Evolutionary conservation across 768 basidiomycete genomes (phyloP), one percentile per base, ranked within the genome.

Genomic region (Pleurotus ostreatus): DNA sequence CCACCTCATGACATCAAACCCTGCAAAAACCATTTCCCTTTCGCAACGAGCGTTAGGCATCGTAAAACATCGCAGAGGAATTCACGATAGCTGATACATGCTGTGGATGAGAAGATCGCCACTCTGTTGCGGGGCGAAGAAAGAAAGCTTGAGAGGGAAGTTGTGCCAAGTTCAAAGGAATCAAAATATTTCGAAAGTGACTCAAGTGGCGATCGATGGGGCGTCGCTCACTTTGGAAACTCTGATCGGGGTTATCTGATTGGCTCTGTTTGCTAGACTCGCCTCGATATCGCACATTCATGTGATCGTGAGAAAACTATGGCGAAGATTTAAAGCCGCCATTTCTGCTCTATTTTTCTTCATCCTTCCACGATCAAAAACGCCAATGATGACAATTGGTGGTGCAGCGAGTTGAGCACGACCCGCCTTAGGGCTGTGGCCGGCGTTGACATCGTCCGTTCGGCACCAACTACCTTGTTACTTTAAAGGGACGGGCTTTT

Each of bases 371-470:
- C 72, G 72, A 72, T 78, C 74, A 74, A 72, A 70, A 69, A 62
- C 72, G 73, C 73, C 69, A 20, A 73, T 81, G 79, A 81, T 68
- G 80, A 81, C 75, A 80, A 70, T 63, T 62, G 62, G 63, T 69
- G 79, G 79, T 78, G 81, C 81, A 83, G 71, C 70, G 80, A 74
- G 76, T 74, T 79, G 81, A 83, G 80, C 73, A 60, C 62, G 73
- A 71, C 71, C 75, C 73, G 65, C 71, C 62, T 63, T 47, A 23
- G 60, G 62, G 59, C 61, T 65, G 70, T 60, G 74, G 77, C 71
- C 73, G 63, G 74, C 79, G 61, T 70, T 83, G 81, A 83, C 79
- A 78, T 81, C 76, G 81, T 74, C 80, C 79, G 81, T 83, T 81
- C 75, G 81, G 81, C 81, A 78, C 78, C 77, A 69, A 62, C 60